Conservation (phyloP, 495 filamentous ascomycete species). For the Trichoderma reesei region DNA sequence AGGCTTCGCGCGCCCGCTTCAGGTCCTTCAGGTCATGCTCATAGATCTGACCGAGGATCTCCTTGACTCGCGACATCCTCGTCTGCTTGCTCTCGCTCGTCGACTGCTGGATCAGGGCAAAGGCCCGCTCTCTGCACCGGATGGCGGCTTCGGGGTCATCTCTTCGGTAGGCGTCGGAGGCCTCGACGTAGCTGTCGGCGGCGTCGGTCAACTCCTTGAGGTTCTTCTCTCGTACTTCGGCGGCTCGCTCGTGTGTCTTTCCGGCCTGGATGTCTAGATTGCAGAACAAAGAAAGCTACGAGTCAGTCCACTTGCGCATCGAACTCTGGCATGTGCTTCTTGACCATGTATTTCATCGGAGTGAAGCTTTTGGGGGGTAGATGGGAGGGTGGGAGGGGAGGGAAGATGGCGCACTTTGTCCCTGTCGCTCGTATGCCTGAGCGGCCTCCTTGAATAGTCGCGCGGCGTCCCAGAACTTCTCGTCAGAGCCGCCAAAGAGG, state of each 20-base stretch:
- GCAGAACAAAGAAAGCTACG: no score
- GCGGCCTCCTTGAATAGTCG: conserved; percentile 73
- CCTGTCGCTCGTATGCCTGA: conserved; percentile 69
- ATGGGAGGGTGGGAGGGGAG: no score
- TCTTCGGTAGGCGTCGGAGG: conserved; percentile 81
- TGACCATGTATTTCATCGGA: background rate
- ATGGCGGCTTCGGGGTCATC: conserved; percentile 69
- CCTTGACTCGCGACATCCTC: conserved; percentile 77
- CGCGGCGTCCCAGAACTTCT: conserved; percentile 77
- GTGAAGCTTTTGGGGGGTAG: background rate
- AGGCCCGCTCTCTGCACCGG: conserved; percentile 56
- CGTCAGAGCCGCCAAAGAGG: conserved; percentile 68
- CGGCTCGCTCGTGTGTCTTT: conserved; percentile 67
- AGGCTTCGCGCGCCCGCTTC: conserved; percentile 66
- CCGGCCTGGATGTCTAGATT: conserved; percentile 67
- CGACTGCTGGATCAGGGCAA: conserved; percentile 55
- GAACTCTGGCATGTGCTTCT: no score
- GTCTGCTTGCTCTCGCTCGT: conserved; percentile 76
- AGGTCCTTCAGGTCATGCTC: conserved; percentile 69
- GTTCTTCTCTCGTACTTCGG: conserved; percentile 60
- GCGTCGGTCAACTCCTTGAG: conserved; percentile 84
- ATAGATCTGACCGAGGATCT: conserved; percentile 72
- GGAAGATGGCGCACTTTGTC: conserved; percentile 42
- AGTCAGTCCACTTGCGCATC: no score
- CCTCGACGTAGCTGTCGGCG: conserved; percentile 61